Evolutionary conservation across 176 grass and related monocot species (phyloP).

Genomic region (Poa pratensis): DNA sequence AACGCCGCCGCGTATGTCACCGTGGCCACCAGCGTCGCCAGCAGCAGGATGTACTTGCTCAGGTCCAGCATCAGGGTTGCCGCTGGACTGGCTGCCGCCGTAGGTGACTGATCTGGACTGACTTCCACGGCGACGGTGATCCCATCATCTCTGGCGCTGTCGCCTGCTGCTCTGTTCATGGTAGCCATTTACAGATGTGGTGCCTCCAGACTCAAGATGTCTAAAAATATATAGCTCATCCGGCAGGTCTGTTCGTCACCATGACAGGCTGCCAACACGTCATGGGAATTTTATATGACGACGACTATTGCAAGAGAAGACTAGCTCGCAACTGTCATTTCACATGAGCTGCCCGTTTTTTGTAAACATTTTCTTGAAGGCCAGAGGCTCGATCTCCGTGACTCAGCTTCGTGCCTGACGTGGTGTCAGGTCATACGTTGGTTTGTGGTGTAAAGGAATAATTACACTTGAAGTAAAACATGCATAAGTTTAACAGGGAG

Average conservation of each 20-base stretch:
- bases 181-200: neutral
- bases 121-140: neutral
- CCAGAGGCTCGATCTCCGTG: too few species aligned
- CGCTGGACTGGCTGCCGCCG: neutral
- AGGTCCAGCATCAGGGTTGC: neutral
- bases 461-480: too few species aligned
- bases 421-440: too few species aligned
- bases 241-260: neutral
- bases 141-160: neutral
- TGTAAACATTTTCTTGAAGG: neutral
- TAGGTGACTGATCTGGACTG: neutral
- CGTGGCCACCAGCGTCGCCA: conserved; percentile 35
- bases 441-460: too few species aligned
- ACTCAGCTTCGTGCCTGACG: too few species aligned
- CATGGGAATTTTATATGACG: neutral
- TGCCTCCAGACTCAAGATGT: neutral
- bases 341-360: neutral
- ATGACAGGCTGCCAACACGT: neutral
- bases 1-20: conserved; percentile 39
- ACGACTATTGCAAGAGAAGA: neutral
- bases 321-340: neutral
- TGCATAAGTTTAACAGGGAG: too few species aligned
- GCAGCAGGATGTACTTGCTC: conserved; percentile 42
- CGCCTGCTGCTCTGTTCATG: neutral
- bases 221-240: neutral